Conservation (phyloP, 2,329 filamentous ascomycete genomes). For the Neurospora sp. region DNA sequence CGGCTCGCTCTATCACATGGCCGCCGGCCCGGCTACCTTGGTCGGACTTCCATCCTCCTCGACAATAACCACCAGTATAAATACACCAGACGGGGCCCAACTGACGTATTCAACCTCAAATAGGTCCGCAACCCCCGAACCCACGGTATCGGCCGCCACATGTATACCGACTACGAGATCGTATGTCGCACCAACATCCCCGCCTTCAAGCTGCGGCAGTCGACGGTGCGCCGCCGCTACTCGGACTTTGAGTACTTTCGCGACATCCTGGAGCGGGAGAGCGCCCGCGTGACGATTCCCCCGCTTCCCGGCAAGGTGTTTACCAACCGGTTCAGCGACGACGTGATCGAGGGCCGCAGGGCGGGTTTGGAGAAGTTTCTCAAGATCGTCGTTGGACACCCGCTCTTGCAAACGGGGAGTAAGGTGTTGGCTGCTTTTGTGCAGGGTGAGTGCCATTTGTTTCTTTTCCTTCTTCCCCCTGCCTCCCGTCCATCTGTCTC, state of each 20-base stretch:
- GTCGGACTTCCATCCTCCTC: not conserved
- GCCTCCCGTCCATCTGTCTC: not conserved
- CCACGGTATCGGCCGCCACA: conserved; percentile 84
- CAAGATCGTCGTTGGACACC: conserved; percentile 95
- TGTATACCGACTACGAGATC: conserved; percentile 99
- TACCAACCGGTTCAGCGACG: conserved; percentile 94
- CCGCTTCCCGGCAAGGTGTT: conserved; percentile 96
- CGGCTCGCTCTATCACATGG: not conserved
- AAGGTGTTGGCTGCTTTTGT: conserved; percentile 95
- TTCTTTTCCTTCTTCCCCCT: not conserved
- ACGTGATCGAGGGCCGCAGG: conserved; percentile 90
- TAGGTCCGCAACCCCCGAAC: conserved; percentile 90
- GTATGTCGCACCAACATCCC: conserved; percentile 97
- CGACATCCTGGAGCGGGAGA: conserved; percentile 94
- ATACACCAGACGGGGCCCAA: not conserved
- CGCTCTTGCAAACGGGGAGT: conserved; percentile 90
- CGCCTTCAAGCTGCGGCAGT: conserved; percentile 90
- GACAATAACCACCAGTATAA: not conserved
- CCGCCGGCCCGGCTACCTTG: not conserved
- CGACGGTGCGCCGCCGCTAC: conserved; percentile 83
- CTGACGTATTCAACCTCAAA: not conserved
- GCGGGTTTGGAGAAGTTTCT: conserved; percentile 91
- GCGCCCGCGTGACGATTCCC: conserved; percentile 87
- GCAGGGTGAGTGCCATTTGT: conserved; percentile 55
- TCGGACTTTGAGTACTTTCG: conserved; percentile 98